Conservation (phyloP, 768 basidiomycete genomes). For the Leccinum incarnatum region DNA sequence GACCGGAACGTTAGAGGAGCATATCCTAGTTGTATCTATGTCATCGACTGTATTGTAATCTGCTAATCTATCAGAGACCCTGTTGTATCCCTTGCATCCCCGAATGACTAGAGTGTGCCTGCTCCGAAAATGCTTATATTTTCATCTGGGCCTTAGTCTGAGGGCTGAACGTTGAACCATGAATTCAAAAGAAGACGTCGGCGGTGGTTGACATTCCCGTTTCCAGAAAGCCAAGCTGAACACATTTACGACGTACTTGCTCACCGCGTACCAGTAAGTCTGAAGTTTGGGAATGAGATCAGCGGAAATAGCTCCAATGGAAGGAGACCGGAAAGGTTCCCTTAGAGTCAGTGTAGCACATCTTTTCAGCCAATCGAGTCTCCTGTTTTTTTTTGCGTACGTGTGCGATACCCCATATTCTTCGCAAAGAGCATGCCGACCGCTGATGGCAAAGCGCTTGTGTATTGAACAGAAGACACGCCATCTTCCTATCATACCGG, state of each 20-base stretch:
- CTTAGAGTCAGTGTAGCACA: neutral
- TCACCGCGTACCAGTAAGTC: no score
- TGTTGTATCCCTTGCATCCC: no score
- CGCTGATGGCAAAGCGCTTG: no score
- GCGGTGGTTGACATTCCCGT: slow-evolving; percentile 36
- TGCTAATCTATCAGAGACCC: no score
- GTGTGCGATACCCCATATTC: no score
- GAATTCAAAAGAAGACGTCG: no score
- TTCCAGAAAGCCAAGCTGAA: slow-evolving; percentile 41
- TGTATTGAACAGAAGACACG: slow-evolving; percentile 21
- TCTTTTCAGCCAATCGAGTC: neutral
- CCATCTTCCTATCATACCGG: slow-evolving; percentile 14
- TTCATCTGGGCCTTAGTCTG: no score
- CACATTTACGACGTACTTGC: neutral
- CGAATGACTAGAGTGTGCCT: no score
- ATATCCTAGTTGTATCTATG: neutral
- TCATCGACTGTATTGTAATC: neutral
- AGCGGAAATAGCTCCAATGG: neutral
- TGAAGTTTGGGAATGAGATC: neutral
- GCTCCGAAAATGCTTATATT: no score
- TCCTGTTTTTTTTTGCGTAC: no score
- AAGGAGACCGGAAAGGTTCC: neutral
- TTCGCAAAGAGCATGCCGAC: no score
- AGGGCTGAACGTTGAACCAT: no score
- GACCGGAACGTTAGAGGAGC: neutral